Evolutionary conservation across 78 protist species (phyloP).

Genomic region (Blattamonas nauphoetae): DNA sequence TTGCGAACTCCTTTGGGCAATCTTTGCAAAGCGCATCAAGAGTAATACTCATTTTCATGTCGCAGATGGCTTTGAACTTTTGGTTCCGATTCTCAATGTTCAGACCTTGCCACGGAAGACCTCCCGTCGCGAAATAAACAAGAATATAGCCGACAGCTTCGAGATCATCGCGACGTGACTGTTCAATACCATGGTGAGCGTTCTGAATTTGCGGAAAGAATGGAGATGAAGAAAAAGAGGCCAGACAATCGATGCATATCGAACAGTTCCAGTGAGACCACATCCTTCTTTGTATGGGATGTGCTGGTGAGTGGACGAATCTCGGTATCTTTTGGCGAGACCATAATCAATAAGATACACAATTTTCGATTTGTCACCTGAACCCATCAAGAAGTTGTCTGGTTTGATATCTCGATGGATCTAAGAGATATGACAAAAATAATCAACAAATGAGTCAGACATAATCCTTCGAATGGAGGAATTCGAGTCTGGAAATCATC

Average conservation of each 20-base stretch:
- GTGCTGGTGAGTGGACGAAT: conserved; percentile 79
- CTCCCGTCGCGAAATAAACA: conserved; percentile 79
- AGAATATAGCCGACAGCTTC: conserved; percentile 84
- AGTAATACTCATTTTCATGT: too few species aligned
- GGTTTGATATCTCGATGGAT: conserved; percentile 37
- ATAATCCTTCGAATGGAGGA: too few species aligned
- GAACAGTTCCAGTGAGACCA: conserved; percentile 87
- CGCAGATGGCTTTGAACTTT: conserved; percentile 86
- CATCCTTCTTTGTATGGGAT: conserved; percentile 86
- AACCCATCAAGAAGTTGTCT: conserved; percentile 89
- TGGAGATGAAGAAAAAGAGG: too few species aligned
- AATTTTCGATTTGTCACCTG: conserved; percentile 55
- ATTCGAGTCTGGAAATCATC: too few species aligned
- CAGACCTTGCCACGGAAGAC: conserved; percentile 96
- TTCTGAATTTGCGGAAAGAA: too few species aligned
- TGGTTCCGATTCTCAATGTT: conserved; percentile 79
- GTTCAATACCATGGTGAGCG: too few species aligned
- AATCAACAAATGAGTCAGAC: too few species aligned
- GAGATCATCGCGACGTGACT: too few species aligned
- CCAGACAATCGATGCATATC: conserved; percentile 78
- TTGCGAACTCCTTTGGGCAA: conserved; percentile 33
- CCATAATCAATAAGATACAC: conserved; percentile 93
- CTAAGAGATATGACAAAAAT: not conserved
- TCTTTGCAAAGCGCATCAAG: too few species aligned
- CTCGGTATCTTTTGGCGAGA: conserved; percentile 83